Evolutionary conservation across 768 basidiomycete genomes (phyloP).

Genomic region (Saitozyma podzolica): DNA sequence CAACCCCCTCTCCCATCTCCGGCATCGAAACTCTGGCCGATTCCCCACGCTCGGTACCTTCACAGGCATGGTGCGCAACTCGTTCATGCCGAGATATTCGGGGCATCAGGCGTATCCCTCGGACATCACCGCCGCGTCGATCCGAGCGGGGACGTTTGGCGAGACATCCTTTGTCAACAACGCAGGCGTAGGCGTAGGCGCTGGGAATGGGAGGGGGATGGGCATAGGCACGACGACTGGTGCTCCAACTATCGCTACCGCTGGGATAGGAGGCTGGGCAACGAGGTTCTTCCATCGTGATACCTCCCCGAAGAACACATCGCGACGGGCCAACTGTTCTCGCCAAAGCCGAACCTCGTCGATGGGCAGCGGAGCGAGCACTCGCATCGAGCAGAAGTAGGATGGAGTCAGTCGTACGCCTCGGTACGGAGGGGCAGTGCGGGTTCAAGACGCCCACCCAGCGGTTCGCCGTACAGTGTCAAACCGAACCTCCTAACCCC

Average conservation of each 20-base stretch:
- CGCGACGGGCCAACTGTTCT: neutral
- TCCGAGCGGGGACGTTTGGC: neutral
- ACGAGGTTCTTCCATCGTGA: conserved; percentile 4
- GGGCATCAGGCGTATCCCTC: neutral
- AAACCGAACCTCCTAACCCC: too few relatives aligned
- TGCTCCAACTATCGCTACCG: neutral
- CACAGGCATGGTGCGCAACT: neutral
- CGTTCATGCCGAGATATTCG: neutral
- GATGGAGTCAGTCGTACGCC: too few relatives aligned
- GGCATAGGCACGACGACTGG: neutral
- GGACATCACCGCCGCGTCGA: neutral
- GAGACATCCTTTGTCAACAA: neutral
- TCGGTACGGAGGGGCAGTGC: too few relatives aligned
- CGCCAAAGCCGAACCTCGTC: neutral
- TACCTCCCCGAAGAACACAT: neutral
- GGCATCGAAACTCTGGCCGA: neutral
- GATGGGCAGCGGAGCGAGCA: neutral
- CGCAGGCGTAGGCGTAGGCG: neutral
- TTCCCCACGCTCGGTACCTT: conserved; percentile 6
- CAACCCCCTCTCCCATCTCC: conserved; percentile 3
- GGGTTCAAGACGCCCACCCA: too few relatives aligned
- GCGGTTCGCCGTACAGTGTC: too few relatives aligned
- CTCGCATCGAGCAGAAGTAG: too few relatives aligned
- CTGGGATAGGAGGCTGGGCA: conserved; percentile 11
- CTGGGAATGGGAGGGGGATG: neutral